Evolutionary conservation across 164 flowering plant genomes (phyloP).

Genomic region (Aristolochia contorta): DNA sequence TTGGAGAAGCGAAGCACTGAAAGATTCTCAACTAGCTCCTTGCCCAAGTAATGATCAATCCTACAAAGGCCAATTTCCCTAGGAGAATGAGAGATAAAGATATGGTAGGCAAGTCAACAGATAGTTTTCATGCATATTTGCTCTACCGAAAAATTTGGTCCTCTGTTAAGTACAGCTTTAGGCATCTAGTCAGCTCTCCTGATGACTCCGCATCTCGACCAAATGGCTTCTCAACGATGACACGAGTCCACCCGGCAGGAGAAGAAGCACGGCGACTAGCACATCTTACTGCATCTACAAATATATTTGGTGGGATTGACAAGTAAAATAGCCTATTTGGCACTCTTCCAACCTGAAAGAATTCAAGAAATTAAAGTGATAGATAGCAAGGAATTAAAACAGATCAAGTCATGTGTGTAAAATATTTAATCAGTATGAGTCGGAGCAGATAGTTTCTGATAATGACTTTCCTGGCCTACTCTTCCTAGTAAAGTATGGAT

Average conservation of each 20-base stretch:
- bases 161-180: constrained; percentile 65
- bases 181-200: constrained; percentile 50
- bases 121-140: background rate
- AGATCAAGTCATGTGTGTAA: no score
- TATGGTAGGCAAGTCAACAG: background rate
- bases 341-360: constrained; percentile 41
- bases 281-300: constrained; percentile 72
- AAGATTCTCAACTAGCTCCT: constrained; percentile 79
- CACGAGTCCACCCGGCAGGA: constrained; percentile 74
- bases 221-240: constrained; percentile 92
- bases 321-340: constrained; percentile 76
- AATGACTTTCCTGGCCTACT: no score
- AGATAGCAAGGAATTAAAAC: no score
- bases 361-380: no score
- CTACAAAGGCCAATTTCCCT: constrained; percentile 18
- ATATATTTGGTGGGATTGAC: constrained; percentile 84
- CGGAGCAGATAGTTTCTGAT: no score
- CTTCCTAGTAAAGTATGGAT: no score
- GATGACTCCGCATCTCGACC: constrained; percentile 82
- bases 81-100: background rate
- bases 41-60: constrained; percentile 89
- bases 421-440: no score
- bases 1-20: constrained; percentile 91
- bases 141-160: constrained; percentile 86
- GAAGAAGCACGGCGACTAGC: constrained; percentile 66